Conservation (phyloP, 192 early-diverging fungal species). For the Coemansia sp. region DNA sequence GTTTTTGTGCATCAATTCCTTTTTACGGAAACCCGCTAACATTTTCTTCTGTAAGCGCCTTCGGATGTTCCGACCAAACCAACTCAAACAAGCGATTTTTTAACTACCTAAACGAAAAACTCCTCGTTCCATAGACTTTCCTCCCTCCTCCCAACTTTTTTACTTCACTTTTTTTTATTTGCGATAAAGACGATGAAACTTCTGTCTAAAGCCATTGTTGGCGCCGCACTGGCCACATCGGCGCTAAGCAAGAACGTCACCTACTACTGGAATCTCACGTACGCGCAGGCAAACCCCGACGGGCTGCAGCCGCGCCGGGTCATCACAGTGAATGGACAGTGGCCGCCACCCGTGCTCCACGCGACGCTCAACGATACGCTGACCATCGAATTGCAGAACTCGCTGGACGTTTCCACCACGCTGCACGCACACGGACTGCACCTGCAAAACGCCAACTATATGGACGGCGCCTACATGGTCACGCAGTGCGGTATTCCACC, state of each 20-base stretch:
- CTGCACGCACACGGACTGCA: slow-evolving; percentile 74
- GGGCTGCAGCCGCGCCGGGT: slow-evolving; percentile 60
- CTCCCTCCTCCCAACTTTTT: too few relatives aligned
- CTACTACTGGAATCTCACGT: slow-evolving; percentile 66
- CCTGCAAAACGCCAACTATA: slow-evolving; percentile 58
- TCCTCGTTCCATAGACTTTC: too few relatives aligned
- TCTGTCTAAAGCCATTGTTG: too few relatives aligned
- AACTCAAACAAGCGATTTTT: too few relatives aligned
- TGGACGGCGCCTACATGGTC: slow-evolving; percentile 62
- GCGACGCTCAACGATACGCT: slow-evolving; percentile 22
- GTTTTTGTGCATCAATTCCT: too few relatives aligned
- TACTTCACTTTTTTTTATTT: too few relatives aligned
- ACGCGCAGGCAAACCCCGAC: slow-evolving; percentile 63
- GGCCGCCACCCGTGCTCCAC: slow-evolving; percentile 54
- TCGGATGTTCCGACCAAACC: too few relatives aligned
- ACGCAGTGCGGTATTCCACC: slow-evolving; percentile 73
- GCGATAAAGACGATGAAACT: too few relatives aligned
- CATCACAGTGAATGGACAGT: slow-evolving; percentile 61
- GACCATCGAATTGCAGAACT: slow-evolving; percentile 30
- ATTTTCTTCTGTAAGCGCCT: too few relatives aligned
- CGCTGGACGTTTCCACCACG: slow-evolving; percentile 53
- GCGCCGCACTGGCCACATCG: not conserved
- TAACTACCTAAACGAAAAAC: too few relatives aligned
- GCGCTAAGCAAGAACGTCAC: slow-evolving; percentile 50
- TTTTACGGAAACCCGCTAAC: too few relatives aligned